phyloP scores from a whole-genome alignment of 768 basidiomycete genomes.

The Mycena vitilis region DNA sequence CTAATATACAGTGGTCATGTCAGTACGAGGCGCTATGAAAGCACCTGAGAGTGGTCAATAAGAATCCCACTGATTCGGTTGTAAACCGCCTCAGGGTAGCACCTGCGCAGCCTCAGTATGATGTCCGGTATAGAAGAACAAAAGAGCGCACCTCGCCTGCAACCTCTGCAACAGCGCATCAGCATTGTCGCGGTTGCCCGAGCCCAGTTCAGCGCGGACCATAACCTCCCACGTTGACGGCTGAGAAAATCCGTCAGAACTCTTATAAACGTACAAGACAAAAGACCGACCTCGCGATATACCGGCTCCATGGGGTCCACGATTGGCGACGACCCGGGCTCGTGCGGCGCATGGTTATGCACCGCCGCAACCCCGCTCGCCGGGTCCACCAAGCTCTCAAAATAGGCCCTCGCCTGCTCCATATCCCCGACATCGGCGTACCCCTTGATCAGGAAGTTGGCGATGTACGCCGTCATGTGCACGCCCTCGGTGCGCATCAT shows the following conservation, averaged over 20 bases:
- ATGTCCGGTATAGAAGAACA: background rate
- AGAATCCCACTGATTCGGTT: conserved; percentile 85
- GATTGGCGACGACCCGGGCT: conserved; percentile 49
- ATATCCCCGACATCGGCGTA: conserved; percentile 77
- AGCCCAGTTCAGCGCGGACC: conserved; percentile 90
- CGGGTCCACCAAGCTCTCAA: conserved; percentile 85
- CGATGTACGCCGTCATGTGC: conserved; percentile 95
- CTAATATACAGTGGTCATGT: background rate
- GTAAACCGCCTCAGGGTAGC: conserved; percentile 83
- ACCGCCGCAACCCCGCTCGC: conserved; percentile 87
- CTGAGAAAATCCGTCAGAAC: conserved; percentile 47
- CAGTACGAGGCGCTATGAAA: conserved; percentile 39
- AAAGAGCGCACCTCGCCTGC: conserved; percentile 69
- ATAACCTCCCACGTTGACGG: conserved; percentile 97
- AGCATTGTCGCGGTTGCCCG: conserved; percentile 79
- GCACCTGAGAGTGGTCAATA: conserved; percentile 72
- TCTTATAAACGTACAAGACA: background rate
- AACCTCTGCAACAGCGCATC: conserved; percentile 75
- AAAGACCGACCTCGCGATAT: conserved; percentile 77
- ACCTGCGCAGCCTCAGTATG: conserved; percentile 49
- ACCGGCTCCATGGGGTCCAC: conserved; percentile 68
- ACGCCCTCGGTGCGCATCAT: conserved; percentile 73
- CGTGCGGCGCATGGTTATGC: conserved; percentile 86
- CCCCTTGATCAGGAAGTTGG: conserved; percentile 85
- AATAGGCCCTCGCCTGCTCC: conserved; percentile 77